Base-by-base conservation (phyloP, 352 stramenopile species). In the Phytophthora cryptogea region DNA sequence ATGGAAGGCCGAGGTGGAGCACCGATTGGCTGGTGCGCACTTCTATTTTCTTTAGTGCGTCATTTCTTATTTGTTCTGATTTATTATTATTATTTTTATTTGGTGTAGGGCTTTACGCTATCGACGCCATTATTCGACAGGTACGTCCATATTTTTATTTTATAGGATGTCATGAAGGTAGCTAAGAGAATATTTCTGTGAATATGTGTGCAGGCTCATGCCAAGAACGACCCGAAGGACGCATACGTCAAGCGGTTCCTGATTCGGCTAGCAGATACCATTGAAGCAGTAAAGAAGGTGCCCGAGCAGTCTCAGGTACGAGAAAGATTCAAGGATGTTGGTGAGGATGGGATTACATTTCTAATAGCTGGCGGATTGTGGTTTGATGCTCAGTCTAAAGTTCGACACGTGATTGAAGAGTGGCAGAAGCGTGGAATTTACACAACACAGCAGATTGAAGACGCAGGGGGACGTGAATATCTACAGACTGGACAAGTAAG, bases 101-200 rank as follows among this genome's bases (percentile, higher is more conserved):
- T 8, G 16, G 31, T 56, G 20, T 26, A 91, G 84, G 78, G 17
- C 63, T 95, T 5, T 95, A 93, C 51, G 79, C 82, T 10, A 87
- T 95, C 55, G 86, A 95, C 51, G 83, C 86, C 40, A 90, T 95
- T 46, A 90, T 95, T 48, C 69, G 82, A 57, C 83, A 90, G 71
- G 83, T 90, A 42, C 1, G 14, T 5, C 27, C 20, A 43, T 3
- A 20, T 43, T 8, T 49, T 23, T 49, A 17, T 55, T 32, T 11
- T 67, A 33, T 40, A 46, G 11, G 46, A 26, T 51, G 40, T 57
- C 28, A 28, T 39, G 28, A 37, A 28, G 35, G 10, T 2, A 36
- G 10, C 14, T 58, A 17, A 35, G 6, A 0, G 33, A 36, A 32
- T 20, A 0, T 11, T n/a, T 44, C 20, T 54, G 36, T 54, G 26